phyloP scores from a whole-genome alignment of 805 yeast species.

The Pichia manshurica region DNA sequence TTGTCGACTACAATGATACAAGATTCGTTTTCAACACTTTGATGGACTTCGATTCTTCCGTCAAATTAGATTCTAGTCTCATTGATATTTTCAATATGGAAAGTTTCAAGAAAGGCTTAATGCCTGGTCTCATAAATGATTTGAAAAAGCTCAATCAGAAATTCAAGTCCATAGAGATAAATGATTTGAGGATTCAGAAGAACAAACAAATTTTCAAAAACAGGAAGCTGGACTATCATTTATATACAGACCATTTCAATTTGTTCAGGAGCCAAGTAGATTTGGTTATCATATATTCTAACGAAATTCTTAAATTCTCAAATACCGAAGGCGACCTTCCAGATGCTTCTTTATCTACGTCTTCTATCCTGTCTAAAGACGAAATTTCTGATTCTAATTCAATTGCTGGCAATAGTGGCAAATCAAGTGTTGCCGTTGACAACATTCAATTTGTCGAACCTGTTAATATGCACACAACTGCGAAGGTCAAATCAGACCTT shows the following conservation, averaged over 20 bases:
- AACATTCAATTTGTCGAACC: background rate
- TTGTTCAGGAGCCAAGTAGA: slow-evolving; percentile 2
- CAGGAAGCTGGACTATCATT: background rate
- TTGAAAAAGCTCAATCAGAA: slow-evolving; percentile 3
- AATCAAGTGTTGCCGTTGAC: too few relatives aligned
- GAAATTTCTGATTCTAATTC: background rate
- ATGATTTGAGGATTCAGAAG: background rate
- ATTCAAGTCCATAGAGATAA: slow-evolving; percentile 2
- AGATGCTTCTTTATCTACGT: background rate
- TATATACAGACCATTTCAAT: background rate
- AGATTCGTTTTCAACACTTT: slow-evolving; percentile 13
- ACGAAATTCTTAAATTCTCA: slow-evolving; percentile 4
- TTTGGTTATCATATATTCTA: slow-evolving; percentile 10
- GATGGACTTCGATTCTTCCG: slow-evolving; percentile 8
- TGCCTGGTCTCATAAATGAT: slow-evolving; percentile 15
- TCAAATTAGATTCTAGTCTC: slow-evolving; percentile 6
- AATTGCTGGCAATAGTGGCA: background rate
- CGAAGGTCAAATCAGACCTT: background rate
- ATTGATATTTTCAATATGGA: slow-evolving; percentile 5
- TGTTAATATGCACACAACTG: too few relatives aligned
- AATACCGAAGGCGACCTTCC: background rate
- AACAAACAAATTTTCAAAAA: background rate
- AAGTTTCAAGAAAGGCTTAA: slow-evolving; percentile 4
- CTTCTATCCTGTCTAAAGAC: background rate
- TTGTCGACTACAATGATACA: slow-evolving; percentile 16